Conservation (phyloP, 768 basidiomycete species). For the Fistulinella prunicolor region DNA sequence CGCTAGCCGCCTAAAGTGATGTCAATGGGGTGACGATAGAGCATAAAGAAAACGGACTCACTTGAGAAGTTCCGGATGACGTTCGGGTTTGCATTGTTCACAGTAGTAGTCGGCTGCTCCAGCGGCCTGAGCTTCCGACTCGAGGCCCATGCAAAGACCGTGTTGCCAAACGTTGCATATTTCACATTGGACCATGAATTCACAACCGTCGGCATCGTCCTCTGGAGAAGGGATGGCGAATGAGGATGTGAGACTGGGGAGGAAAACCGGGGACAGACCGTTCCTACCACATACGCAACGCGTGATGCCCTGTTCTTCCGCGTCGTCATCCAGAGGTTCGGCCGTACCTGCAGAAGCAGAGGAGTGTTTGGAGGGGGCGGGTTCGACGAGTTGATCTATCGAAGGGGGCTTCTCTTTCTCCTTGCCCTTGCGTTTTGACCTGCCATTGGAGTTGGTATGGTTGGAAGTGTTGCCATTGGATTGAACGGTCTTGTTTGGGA, state of each 20-base stretch:
- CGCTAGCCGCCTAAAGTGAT: conserved; percentile 52
- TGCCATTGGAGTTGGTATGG: conserved; percentile 36
- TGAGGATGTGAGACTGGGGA: conserved; percentile 19
- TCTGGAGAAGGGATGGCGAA: conserved; percentile 41
- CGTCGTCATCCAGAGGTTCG: conserved; percentile 41
- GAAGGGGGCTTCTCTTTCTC: conserved; percentile 54
- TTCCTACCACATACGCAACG: conserved; percentile 85
- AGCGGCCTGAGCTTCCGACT: conserved; percentile 69
- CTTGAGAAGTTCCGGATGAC: conserved; percentile 81
- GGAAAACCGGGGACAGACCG: conserved; percentile 45
- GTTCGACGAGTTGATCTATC: conserved; percentile 29
- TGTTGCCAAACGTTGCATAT: conserved; percentile 98
- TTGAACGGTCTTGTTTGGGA: conserved; percentile 43
- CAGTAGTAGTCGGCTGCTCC: conserved; percentile 90
- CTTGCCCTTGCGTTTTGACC: conserved; percentile 62
- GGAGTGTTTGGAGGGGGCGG: conserved; percentile 26
- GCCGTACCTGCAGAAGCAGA: conserved; percentile 34
- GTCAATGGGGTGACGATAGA: conserved; percentile 17
- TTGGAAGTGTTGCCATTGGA: conserved; percentile 30
- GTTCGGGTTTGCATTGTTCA: conserved; percentile 86
- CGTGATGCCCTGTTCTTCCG: conserved; percentile 58
- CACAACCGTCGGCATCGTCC: conserved; percentile 79
- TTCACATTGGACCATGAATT: conserved; percentile 98
- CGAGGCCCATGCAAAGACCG: conserved; percentile 92
- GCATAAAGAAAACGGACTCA: conserved; percentile 38